Percentiles rank a stretch among this genome's conserved stretches.
phyloP scores from a whole-genome alignment of 1,139 yeast genomes.

The Candida tunisiensis region DNA sequence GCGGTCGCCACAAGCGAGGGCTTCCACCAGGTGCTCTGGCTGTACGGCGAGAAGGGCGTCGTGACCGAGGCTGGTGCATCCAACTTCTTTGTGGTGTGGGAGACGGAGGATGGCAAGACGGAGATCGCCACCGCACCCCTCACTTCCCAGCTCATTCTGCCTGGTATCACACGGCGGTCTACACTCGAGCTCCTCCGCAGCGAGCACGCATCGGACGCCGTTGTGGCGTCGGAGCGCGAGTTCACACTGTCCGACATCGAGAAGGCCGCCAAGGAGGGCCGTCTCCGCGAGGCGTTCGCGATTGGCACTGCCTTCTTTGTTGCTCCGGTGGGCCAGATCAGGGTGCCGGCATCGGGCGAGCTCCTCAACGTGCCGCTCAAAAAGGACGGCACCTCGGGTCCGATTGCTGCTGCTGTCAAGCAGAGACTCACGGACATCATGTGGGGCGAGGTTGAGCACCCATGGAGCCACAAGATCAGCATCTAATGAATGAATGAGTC shows the following conservation, averaged over 20 bases:
- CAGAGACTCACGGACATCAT: conserved; percentile 65
- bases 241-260: conserved; percentile 67
- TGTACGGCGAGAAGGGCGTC: conserved; percentile 52
- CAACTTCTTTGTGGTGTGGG: conserved; percentile 82
- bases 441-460: conserved; percentile 1
- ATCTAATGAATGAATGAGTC: too few species aligned
- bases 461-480: background rate
- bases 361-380: conserved; percentile 60
- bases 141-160: conserved; percentile 79
- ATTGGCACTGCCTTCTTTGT: conserved; percentile 97
- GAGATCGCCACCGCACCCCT: conserved; percentile 93
- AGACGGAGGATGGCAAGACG: conserved; percentile 46
- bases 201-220: conserved; percentile 59
- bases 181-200: conserved; percentile 59
- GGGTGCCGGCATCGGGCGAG: conserved; percentile 58
- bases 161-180: conserved; percentile 94
- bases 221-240: conserved; percentile 74
- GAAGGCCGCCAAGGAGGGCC: conserved; percentile 62
- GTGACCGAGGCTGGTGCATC: conserved; percentile 96
- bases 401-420: conserved; percentile 55
- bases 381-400: conserved; percentile 66
- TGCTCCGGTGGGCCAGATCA: conserved; percentile 72
- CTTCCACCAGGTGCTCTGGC: conserved; percentile 90
- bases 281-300: conserved; percentile 88
- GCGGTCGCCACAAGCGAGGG: conserved; percentile 77